Evolutionary conservation across 208 protist genomes (phyloP), one percentile per base, ranked within the genome.

Genomic region (Acanthamoeba rhysodes): DNA sequence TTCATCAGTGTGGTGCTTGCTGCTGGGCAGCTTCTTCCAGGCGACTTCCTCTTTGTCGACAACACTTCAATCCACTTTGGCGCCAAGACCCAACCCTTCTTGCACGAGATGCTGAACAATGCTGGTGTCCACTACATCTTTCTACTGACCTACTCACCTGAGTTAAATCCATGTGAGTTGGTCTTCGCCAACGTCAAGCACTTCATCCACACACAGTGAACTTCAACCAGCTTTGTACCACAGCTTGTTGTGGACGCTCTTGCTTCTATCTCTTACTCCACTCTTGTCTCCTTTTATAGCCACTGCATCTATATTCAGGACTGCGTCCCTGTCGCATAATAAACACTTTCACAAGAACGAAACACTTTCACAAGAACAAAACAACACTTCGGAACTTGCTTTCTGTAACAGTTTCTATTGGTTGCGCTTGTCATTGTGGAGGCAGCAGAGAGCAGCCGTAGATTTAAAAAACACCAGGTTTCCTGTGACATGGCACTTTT

Each of bases 101-200:
- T 90, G 9, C 4, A 14, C 3, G 22, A 62, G 14, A 24, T 90
- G 20, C 59, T 90, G 0, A 5, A 0, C 14, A 10, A 62, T 1
- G 2, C 57, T 24, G 41, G 80, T 9, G 34, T 90, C 45, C 57
- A 22, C 24, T 90, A 90, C 55, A 24, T 90, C 27, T 90, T 90
- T 29, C 41, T 90, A 6, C 80, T 8, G 4, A 59, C 80, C 7
- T 88, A 88, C 55, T 66, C 50, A 27, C 80, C 55, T 12, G 41
- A 88, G n/a, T 37, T 88, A 7, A 90, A 90, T 24, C 80, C 45
- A 1, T 90, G 80, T 62, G 80, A 90, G 80, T 64, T 90, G 10
- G 80, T 90, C 14, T 90, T 90, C 4, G 24, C 80, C 37, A 37
- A 24, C 14, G 7, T 90, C 5, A 90, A 90, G 37, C 5, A 8